A percentile compares a stretch with the other conserved stretches of the same genome.
phyloP scores from a whole-genome alignment of 169 alveolate species.

The Cryptosporidium tyzzeri region DNA sequence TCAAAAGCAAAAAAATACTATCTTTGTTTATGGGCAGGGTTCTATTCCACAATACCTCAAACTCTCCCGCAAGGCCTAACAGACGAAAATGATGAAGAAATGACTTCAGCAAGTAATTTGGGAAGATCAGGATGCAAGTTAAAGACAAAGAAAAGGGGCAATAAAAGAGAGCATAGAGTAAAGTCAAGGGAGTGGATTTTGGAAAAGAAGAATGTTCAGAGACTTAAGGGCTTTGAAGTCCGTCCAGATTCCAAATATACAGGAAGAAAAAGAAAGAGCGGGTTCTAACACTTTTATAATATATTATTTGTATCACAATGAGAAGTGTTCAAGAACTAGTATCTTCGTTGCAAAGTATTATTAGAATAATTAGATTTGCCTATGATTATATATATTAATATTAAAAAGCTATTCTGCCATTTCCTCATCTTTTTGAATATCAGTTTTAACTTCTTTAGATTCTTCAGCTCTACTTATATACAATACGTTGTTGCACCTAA shows the following conservation, averaged over 20 bases:
- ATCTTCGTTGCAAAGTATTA: not conserved
- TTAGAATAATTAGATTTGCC: not conserved
- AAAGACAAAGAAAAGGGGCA: constrained; percentile 37
- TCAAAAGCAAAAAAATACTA: constrained; percentile 96
- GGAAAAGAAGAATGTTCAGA: constrained; percentile 93
- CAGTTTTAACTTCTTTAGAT: constrained; percentile 76
- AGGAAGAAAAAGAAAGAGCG: constrained; percentile 92
- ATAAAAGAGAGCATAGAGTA: constrained; percentile 71
- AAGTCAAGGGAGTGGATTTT: constrained; percentile 90
- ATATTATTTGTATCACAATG: not conserved
- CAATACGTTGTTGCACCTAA: constrained; percentile 89
- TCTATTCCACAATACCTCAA: constrained; percentile 79
- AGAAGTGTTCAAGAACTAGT: not conserved
- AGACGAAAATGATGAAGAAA: constrained; percentile 78
- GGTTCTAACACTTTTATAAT: constrained; percentile 77
- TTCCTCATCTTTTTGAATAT: not conserved
- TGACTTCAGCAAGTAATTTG: constrained; percentile 34
- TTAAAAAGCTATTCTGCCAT: not conserved
- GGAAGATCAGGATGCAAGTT: constrained; percentile 34
- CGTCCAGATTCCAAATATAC: constrained; percentile 95
- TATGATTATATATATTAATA: not conserved
- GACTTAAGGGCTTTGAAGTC: constrained; percentile 90
- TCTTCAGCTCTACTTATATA: constrained; percentile 87
- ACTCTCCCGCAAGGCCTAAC: constrained; percentile 79
- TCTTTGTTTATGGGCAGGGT: constrained; percentile 93